Evolutionary conservation across 352 stramenopile genomes (phyloP).

Genomic region (Phytophthora tentaculata): DNA sequence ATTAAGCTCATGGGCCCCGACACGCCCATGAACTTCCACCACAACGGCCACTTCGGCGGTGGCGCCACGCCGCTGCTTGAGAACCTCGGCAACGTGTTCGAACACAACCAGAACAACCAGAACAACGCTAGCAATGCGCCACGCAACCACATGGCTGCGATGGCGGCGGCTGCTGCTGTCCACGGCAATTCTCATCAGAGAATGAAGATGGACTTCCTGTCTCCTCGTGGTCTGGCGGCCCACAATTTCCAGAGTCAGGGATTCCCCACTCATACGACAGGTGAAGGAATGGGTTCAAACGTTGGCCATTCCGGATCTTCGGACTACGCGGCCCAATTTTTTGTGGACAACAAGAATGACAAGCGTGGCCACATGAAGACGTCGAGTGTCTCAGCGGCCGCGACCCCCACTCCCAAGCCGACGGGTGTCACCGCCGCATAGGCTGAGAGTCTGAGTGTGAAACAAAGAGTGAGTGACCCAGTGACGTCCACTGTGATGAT

Average conservation of each 20-base stretch:
- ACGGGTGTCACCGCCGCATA: conserved; percentile 57
- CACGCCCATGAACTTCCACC: conserved; percentile 57
- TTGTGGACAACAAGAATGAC: conserved; percentile 61
- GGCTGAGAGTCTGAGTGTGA: conserved; percentile 17
- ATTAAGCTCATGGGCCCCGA: conserved; percentile 71
- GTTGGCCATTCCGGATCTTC: conserved; percentile 28
- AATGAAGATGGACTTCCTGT: conserved; percentile 68
- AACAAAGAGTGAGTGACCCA: conserved; percentile 22
- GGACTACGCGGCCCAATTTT: conserved; percentile 77
- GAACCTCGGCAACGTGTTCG: conserved; percentile 72
- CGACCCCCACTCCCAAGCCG: conserved; percentile 47
- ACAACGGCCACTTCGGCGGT: conserved; percentile 44
- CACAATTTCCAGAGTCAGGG: conserved; percentile 51
- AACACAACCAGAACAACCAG: conserved; percentile 46
- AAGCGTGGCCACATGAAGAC: conserved; percentile 51
- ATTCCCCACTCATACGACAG: conserved; percentile 32
- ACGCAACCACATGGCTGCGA: conserved; percentile 35
- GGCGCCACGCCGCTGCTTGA: conserved; percentile 54
- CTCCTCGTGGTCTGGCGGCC: conserved; percentile 26
- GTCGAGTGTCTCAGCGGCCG: conserved; percentile 35
- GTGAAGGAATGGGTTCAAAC: conserved; percentile 24
- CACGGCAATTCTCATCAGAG: conserved; percentile 39
- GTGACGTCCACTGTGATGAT: conserved; percentile 13
- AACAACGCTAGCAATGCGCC: conserved; percentile 24
- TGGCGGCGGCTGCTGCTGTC: conserved; percentile 35